Percentiles rank a stretch among this genome's conserved stretches.
Evolutionary conservation across 1,284 basidiomycete genomes (phyloP).

Genomic region (Ceratobasidium papillatum): DNA sequence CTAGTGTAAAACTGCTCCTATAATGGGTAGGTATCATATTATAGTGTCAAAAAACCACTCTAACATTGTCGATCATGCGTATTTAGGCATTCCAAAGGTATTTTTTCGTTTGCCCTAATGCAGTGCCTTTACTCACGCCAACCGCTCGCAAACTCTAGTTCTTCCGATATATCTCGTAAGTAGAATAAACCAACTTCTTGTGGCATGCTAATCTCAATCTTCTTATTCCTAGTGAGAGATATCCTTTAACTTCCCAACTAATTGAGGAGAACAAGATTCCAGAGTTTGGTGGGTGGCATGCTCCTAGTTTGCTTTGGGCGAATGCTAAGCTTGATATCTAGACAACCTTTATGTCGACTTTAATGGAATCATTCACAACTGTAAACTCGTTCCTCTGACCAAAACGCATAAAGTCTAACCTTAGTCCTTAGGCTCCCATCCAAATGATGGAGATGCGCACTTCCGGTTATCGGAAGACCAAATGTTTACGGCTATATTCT

Average conservation of each 20-base stretch:
- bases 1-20: background rate
- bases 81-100: slow-evolving; percentile 49
- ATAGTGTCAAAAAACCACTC: background rate
- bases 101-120: slow-evolving; percentile 22
- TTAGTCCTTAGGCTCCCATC: slow-evolving; percentile 74
- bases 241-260: slow-evolving; percentile 96
- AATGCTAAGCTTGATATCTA: slow-evolving; percentile 47
- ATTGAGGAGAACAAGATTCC: slow-evolving; percentile 98
- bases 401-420: background rate
- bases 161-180: slow-evolving; percentile 85
- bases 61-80: background rate
- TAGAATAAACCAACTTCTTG: slow-evolving; percentile 39
- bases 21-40: slow-evolving; percentile 9
- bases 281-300: slow-evolving; percentile 73
- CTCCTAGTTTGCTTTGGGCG: slow-evolving; percentile 13
- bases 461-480: slow-evolving; percentile 96
- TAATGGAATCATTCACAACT: slow-evolving; percentile 99
- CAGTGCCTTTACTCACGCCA: slow-evolving; percentile 10
- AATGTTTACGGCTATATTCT: slow-evolving; percentile 96
- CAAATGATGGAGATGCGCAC: slow-evolving; percentile 93
- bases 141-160: slow-evolving; percentile 60
- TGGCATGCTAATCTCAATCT: background rate
- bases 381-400: slow-evolving; percentile 58
- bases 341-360: slow-evolving; percentile 95
- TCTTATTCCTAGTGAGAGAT: slow-evolving; percentile 76